Evolutionary conservation across 805 yeast genomes (phyloP), one percentile per base, ranked within the genome.

Genomic region (Barnettozyma californica): DNA sequence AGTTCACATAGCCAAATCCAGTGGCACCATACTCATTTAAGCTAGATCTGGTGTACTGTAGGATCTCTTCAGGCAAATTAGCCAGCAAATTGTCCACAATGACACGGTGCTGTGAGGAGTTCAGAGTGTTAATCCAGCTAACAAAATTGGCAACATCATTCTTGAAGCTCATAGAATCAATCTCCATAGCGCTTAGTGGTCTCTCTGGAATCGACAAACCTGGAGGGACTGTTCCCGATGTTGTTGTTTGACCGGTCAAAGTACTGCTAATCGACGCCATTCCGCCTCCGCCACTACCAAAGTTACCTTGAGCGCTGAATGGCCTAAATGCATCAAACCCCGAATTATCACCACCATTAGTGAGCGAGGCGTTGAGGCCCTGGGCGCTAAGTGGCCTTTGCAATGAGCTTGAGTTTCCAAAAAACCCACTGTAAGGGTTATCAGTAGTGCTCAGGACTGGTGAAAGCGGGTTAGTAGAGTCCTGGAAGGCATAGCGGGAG

Each of bases 41-140:
- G 53, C 73, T 75, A 27, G 73, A 59, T 58, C 72, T 75, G 47
- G 80, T 75, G 44, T 78, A 69, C 33, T 71, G 66, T 52, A 79
- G 62, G 14, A 76, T 73, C 53, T 80, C 84, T 47, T 76, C 73
- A 9, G 79, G 75, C 54, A 80, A 63, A 49, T 69, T 68, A 42
- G 73, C 66, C 50, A 81, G 67, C 61, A 80, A 64, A 58, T 77
- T 75, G 55, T 80, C 84, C 50, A 79, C 69, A 63, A 78, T 75
- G 44, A 76, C 67, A 48, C 75, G 67, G 54, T 71, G 77, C 52
- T 80, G 83, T 41, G 70, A 71, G n/a, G 77, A 71, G 43, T 67
- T 69, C 61, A 81, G 68, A 53, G 68, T 68, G 45, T 71, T 71
- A 51, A 77, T 67, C 83, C 83, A 78, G 51, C 67, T 68, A 53